Percentiles rank a stretch among this genome's conserved stretches.
These are phyloP conservation scores for Dipteronia dyeriana DNA, from an alignment of 345 rosid species.

Conservation along the genomic window DNA sequence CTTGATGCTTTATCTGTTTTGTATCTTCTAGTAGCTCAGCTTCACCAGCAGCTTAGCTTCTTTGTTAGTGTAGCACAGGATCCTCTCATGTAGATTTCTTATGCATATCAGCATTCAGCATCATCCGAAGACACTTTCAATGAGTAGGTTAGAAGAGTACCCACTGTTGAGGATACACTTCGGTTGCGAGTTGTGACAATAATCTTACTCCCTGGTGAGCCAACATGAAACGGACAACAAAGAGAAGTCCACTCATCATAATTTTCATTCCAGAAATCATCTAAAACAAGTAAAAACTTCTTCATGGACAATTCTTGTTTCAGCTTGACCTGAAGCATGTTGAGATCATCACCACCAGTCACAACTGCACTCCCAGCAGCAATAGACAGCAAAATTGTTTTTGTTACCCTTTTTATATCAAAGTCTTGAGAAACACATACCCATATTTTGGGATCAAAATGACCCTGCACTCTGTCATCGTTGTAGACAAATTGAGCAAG, in stretches of 20 bases:
- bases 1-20: no score
- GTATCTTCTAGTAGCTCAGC: no score
- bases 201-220: constrained; percentile 41
- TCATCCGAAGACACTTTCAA: constrained; percentile 30
- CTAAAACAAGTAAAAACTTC: constrained; percentile 41
- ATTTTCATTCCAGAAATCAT: constrained; percentile 49
- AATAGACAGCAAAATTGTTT: not conserved
- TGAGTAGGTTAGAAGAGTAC: constrained; percentile 19
- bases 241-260: constrained; percentile 31
- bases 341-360: not conserved
- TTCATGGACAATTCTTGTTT: constrained; percentile 26
- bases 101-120: no score
- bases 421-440: constrained; percentile 26
- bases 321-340: constrained; percentile 20
- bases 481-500: constrained; percentile 31
- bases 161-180: constrained; percentile 27
- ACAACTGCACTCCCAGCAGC: no score
- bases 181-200: constrained; percentile 46
- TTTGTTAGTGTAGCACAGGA: no score
- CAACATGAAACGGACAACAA: constrained; percentile 27
- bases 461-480: constrained; percentile 12
- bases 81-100: no score
- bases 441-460: constrained; percentile 28
- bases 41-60: no score
- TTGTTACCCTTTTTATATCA: constrained; percentile 3